Base-by-base conservation (phyloP, 305 asterid species). In the Fraxinus dipetala region DNA sequence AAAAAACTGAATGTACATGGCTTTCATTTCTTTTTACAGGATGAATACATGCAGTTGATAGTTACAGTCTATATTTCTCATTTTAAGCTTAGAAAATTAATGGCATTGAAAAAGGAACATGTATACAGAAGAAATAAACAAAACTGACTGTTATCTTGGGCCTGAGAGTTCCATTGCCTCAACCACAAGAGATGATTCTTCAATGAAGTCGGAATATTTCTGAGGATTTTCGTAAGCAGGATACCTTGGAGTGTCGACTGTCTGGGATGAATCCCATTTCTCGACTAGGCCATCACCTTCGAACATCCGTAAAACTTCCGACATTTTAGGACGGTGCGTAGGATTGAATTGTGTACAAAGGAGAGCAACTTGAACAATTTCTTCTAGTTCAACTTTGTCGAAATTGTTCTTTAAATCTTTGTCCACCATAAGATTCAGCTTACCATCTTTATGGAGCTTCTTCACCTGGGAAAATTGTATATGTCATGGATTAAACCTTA, bases 161-260 rank as follows among this genome's bases (percentile, higher is more conserved):
- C 98, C 98, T 6, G 98, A 96, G 67, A 96, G 95, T 76, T 96
- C 98, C 92, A 94, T 93, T 5, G 95, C 95, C 89, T 96, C 99
- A 67, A 93, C 91, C 32, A 91, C 95, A 22, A 92, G 87, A 5
- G 98, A 89, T 0, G 98, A 92, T 76, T 94, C 98, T 85, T 96
- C 97, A 11, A 94, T 89, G 70, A 65, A 94, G 59, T 96, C 96
- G 0, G 97, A 90, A 20, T 96, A 94, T 84, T 97, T 92, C 78
- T 92, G 95, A 38, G 91, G 88, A n/a, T 86, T 84, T 59, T 90
- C 94, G n/a, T 83, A 81, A 18, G 90, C 59, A 26, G 90, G 84
- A 38, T 79, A 87, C 84, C 91, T 89, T 24, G 91, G 91, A 14
- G 91, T 86, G 84, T 90, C 95, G 20, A 81, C 84, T n/a, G 75